Evolutionary conservation across 2,329 filamentous ascomycete genomes (phyloP), one percentile per base, ranked within the genome.

Genomic region (Cercospora citrullina): DNA sequence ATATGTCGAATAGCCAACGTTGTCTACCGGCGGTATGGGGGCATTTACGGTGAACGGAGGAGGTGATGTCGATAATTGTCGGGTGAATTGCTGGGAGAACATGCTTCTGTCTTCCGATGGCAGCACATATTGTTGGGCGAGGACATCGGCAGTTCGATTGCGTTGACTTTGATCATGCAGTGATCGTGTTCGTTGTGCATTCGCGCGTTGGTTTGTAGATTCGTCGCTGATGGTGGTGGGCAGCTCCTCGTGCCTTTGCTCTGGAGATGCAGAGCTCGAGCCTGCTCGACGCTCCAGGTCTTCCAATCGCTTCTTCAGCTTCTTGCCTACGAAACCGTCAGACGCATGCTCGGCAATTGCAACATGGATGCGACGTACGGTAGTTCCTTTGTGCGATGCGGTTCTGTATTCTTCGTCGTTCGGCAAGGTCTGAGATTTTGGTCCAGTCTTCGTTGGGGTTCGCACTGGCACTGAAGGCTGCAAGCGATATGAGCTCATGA

Each of bases 401-500:
- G 84, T 98, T 98, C 83, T 98, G 94, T 83, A 97, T 97, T 78
- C 94, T 88, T 76, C 94, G 87, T 77, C 95, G 90, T 83, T 98
- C 94, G 62, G 94, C 94, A 68, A 98, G 89, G 81, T 98, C 94
- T 67, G 94, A 96, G 79, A 98, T 97, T 88, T 97, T 96, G 78
- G 94, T 97, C 94, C 94, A 98, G 84, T 98, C 94, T 83, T 98
- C 94, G 78, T 97, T 94, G 65, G 94, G 92, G 80, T 96, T 96
- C 75, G 94, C 94, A 72, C 93, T 96, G 76, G 91, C 91, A 82
- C 92, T 96, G 85, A 96, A 97, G 75, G 94, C 62, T 64, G 48
- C 23, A 30, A 10, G 21, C 14, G 23, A 16, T 9, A 30, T 64
- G 31, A 64, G 62, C 12, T 21, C 26, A 57, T 10, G 53, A 16